These are phyloP conservation scores for Aureobasidium mangrovei DNA, from an alignment of 2,329 filamentous ascomycete species.

Conservation along the genomic window DNA sequence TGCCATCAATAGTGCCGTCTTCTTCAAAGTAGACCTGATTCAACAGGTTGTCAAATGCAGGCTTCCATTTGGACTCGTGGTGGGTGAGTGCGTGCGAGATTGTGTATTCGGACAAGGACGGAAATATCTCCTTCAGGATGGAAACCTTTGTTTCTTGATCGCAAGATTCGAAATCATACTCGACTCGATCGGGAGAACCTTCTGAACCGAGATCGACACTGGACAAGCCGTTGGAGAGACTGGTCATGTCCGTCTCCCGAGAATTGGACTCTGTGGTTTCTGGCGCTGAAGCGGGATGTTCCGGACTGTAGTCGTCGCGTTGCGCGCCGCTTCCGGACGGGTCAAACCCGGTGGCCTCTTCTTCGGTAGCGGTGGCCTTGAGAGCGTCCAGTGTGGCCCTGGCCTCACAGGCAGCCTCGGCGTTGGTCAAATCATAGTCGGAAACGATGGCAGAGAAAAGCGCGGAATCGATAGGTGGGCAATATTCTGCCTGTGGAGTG, in stretches of 20 bases:
- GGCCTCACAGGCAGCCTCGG: slow-evolving; percentile 45
- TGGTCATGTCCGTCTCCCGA: slow-evolving; percentile 42
- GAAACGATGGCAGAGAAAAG: slow-evolving; percentile 65
- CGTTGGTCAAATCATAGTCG: slow-evolving; percentile 59
- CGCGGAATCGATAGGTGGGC: slow-evolving; percentile 65
- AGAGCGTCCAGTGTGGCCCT: slow-evolving; percentile 55
- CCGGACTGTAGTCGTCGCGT: slow-evolving; percentile 24
- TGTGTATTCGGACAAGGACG: slow-evolving; percentile 54
- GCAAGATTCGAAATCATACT: slow-evolving; percentile 32
- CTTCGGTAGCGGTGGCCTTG: slow-evolving; percentile 52
- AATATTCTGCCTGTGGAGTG: slow-evolving; percentile 54
- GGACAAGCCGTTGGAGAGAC: slow-evolving; percentile 39
- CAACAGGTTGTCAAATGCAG: slow-evolving; percentile 70
- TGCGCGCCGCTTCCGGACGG: slow-evolving; percentile 58
- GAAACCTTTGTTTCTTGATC: slow-evolving; percentile 54
- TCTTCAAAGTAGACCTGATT: slow-evolving; percentile 71
- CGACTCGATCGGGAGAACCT: slow-evolving; percentile 19
- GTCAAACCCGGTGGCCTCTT: slow-evolving; percentile 67
- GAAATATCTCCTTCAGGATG: slow-evolving; percentile 62
- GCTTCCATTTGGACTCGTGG: slow-evolving; percentile 55
- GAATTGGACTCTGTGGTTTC: slow-evolving; percentile 34
- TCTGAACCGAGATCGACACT: slow-evolving; percentile 24
- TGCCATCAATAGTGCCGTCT: slow-evolving; percentile 42
- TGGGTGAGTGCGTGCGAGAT: slow-evolving; percentile 60
- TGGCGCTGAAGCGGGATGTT: slow-evolving; percentile 27